Evolutionary conservation across 306 rosid genomes (phyloP).

Genomic region (Astragalus membranaceus): DNA sequence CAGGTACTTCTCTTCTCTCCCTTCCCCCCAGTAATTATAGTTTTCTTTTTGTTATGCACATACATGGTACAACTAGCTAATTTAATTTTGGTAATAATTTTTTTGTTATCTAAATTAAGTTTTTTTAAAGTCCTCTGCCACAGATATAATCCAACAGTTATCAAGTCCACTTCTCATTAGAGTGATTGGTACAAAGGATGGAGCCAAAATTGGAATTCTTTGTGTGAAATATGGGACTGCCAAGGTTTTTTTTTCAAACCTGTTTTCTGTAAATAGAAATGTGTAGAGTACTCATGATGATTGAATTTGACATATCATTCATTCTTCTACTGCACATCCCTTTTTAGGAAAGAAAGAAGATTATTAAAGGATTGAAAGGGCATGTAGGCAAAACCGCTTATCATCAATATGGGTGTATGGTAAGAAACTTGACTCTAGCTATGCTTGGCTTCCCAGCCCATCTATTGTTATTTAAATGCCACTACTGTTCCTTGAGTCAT

Average conservation of each 20-base stretch:
- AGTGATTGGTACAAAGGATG: constrained; percentile 82
- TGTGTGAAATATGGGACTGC: constrained; percentile 91
- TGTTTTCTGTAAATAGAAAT: constrained; percentile 4
- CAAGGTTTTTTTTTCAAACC: constrained; percentile 47
- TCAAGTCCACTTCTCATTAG: constrained; percentile 74
- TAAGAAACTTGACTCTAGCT: constrained; percentile 29
- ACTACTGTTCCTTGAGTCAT: background rate
- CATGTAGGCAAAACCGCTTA: constrained; percentile 55
- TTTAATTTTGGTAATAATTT: constrained; percentile 4
- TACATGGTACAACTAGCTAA: background rate
- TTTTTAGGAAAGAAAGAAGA: constrained; percentile 88
- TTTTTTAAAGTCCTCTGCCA: constrained; percentile 64
- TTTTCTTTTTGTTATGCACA: background rate
- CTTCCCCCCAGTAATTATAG: background rate
- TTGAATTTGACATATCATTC: constrained; percentile 14
- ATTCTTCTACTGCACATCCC: constrained; percentile 14
- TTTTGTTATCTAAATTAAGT: constrained; percentile 32
- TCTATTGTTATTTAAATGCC: constrained; percentile 1
- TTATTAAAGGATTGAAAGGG: constrained; percentile 89
- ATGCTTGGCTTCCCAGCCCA: constrained; percentile 10
- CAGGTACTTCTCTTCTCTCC: constrained; percentile 42
- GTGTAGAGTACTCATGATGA: constrained; percentile 2
- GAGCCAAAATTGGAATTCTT: constrained; percentile 72
- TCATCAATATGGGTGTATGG: constrained; percentile 79
- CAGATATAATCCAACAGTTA: constrained; percentile 73